Evolutionary conservation across 169 alveolate genomes (phyloP).

Genomic region (Cryptosporidium sp.): DNA sequence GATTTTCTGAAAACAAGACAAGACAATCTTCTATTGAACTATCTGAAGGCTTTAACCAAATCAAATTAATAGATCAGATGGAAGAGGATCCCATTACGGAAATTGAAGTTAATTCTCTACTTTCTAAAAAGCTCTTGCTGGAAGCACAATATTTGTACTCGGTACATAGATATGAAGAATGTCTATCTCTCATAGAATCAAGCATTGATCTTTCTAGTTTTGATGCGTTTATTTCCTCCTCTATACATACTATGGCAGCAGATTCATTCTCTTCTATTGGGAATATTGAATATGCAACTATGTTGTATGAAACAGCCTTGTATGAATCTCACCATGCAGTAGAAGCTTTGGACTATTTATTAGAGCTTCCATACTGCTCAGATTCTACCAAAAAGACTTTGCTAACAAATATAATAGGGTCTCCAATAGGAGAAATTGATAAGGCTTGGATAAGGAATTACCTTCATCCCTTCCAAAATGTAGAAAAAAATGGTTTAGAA

Average conservation of each 20-base stretch:
- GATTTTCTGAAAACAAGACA: neutral
- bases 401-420: slow-evolving; percentile 22
- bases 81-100: neutral
- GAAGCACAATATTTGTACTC: slow-evolving; percentile 63
- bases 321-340: slow-evolving; percentile 56
- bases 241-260: slow-evolving; percentile 73
- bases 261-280: slow-evolving; percentile 61
- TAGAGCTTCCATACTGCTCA: slow-evolving; percentile 46
- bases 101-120: neutral
- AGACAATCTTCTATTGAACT: neutral
- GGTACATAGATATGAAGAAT: slow-evolving; percentile 57
- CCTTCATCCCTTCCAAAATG: slow-evolving; percentile 11
- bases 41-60: neutral
- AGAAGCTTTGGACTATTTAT: slow-evolving; percentile 43
- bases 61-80: neutral
- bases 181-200: slow-evolving; percentile 67
- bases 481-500: neutral
- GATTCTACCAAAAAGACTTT: slow-evolving; percentile 25
- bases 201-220: slow-evolving; percentile 60
- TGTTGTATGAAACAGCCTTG: slow-evolving; percentile 56
- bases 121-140: slow-evolving; percentile 28
- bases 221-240: slow-evolving; percentile 44
- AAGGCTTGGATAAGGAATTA: slow-evolving; percentile 46
- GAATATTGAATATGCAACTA: slow-evolving; percentile 44
- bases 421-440: slow-evolving; percentile 57